phyloP scores from a whole-genome alignment of 106 monocot species.

The Cymbidium sinense region DNA sequence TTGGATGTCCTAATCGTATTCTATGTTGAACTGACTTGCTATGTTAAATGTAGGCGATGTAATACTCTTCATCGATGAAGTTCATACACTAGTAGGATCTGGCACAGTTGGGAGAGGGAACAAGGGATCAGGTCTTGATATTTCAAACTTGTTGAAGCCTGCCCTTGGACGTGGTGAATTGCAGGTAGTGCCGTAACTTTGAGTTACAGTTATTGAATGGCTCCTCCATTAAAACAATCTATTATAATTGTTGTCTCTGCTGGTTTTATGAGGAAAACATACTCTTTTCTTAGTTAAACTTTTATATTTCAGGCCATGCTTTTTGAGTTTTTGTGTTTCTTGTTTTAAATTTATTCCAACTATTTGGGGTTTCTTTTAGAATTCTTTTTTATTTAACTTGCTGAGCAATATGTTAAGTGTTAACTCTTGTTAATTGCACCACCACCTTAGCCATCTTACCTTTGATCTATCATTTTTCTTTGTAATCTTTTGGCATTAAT shows the following conservation, averaged over 20 bases:
- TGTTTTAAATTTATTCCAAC: neutral
- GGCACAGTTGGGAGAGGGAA: conserved; percentile 88
- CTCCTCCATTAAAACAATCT: neutral
- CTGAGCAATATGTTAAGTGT: neutral
- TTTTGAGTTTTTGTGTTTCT: neutral
- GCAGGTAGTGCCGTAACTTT: conserved; percentile 52
- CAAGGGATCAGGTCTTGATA: conserved; percentile 92
- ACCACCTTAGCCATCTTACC: neutral
- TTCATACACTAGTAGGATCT: conserved; percentile 88
- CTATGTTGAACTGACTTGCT: conserved; percentile 6
- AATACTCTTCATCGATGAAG: conserved; percentile 95
- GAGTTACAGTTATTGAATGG: neutral
- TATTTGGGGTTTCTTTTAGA: neutral
- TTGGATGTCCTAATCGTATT: neutral
- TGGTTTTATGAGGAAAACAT: neutral
- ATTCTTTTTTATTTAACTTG: neutral
- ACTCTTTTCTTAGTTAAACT: neutral
- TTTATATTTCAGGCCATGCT: neutral
- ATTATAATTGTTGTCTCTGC: neutral
- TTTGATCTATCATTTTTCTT: neutral
- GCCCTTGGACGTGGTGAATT: conserved; percentile 90
- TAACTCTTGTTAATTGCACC: neutral
- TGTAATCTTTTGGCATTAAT: neutral
- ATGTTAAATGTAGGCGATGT: conserved; percentile 56
- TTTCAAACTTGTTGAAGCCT: conserved; percentile 83